Percentiles rank a stretch among this genome's conserved stretches.
phyloP scores from a whole-genome alignment of 2,329 filamentous ascomycete species.

The Aspergillus alliaceus region DNA sequence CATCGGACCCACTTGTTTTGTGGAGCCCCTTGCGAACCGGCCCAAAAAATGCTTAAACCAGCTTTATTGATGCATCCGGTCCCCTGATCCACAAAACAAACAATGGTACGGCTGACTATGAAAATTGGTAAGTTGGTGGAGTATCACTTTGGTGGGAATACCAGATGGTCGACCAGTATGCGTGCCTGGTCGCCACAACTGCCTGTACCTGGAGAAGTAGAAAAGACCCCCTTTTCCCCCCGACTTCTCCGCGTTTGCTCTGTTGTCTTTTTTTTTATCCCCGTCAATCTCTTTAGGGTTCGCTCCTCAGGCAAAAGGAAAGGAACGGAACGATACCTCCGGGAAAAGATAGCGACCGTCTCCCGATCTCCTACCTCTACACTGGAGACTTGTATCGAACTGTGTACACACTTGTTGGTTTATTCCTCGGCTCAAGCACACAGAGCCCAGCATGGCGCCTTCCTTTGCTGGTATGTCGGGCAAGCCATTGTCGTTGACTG shows the following conservation, averaged over 20 bases:
- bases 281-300: slow-evolving; percentile 5
- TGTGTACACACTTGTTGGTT: not conserved
- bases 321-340: not conserved
- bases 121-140: slow-evolving; percentile 15
- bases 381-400: not conserved
- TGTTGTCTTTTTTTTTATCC: slow-evolving; percentile 18
- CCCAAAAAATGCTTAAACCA: slow-evolving; percentile 32
- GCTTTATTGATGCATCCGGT: slow-evolving; percentile 33
- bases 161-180: slow-evolving; percentile 13
- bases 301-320: not conserved
- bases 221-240: slow-evolving; percentile 28
- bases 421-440: not conserved
- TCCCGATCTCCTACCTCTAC: not conserved
- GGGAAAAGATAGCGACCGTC: not conserved
- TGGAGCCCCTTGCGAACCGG: slow-evolving; percentile 17
- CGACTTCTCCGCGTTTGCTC: slow-evolving; percentile 16
- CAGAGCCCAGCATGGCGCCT: slow-evolving; percentile 47
- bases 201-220: slow-evolving; percentile 22
- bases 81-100: slow-evolving; percentile 19
- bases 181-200: slow-evolving; percentile 19
- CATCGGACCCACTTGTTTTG: slow-evolving; percentile 9
- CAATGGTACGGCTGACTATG: slow-evolving; percentile 18
- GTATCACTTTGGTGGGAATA: slow-evolving; percentile 12
- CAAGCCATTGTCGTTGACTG: slow-evolving; percentile 54
- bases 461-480: slow-evolving; percentile 61